Percentiles rank a stretch among this genome's conserved stretches.
These are phyloP conservation scores for Miscanthus sacchariflorus DNA, from an alignment of 202 grass and related monocot genomes.

Conservation along the genomic window DNA sequence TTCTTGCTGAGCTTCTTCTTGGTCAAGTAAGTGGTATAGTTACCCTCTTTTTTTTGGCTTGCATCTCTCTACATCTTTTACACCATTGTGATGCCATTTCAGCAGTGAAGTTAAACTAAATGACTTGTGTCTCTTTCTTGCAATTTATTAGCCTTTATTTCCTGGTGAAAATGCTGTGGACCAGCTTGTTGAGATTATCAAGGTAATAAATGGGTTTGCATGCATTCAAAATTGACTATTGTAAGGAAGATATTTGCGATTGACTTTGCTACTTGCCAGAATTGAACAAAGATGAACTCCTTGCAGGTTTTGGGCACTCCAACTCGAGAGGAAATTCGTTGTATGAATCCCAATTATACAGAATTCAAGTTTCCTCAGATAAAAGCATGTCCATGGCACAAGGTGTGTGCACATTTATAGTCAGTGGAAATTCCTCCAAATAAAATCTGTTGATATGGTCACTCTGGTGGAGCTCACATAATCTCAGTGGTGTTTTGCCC, in stretches of 20 bases:
- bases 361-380: constrained; percentile 66
- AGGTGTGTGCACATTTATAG: constrained; percentile 30
- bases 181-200: constrained; percentile 85
- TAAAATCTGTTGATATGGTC: constrained; percentile 22
- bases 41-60: not conserved
- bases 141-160: constrained; percentile 62
- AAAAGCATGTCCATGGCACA: constrained; percentile 61
- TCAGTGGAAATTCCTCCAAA: not conserved
- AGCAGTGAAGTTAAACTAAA: constrained; percentile 35
- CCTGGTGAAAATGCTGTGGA: constrained; percentile 78
- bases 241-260: not conserved
- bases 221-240: constrained; percentile 16
- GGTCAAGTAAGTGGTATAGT: constrained; percentile 48
- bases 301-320: constrained; percentile 59
- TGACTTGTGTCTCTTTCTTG: constrained; percentile 28
- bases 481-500: not conserved
- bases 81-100: not conserved
- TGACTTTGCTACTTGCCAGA: not conserved
- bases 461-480: not conserved
- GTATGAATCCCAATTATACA: constrained; percentile 65
- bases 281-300: constrained; percentile 12
- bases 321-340: constrained; percentile 59
- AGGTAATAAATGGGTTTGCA: constrained; percentile 44
- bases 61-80: not conserved
- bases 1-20: constrained; percentile 78